Conservation (phyloP, 2,329 filamentous ascomycete species). For the Zalaria obscura region DNA sequence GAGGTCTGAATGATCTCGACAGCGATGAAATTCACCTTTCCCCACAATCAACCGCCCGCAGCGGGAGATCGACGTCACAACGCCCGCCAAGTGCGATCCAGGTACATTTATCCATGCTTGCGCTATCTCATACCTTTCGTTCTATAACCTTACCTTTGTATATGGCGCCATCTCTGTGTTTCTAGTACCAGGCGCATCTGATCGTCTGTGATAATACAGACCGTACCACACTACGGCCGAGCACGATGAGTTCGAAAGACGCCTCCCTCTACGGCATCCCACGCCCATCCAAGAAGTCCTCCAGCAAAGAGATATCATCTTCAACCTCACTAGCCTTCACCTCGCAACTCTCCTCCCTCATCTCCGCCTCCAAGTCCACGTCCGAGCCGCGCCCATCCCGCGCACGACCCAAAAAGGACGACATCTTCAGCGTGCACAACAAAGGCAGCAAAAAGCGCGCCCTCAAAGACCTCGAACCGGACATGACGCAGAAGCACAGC, state of each 20-base stretch:
- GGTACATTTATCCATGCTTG: no score
- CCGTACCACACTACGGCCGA: no score
- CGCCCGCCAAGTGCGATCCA: no score
- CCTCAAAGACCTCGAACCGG: conserved; percentile 40
- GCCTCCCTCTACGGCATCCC: conserved; percentile 64
- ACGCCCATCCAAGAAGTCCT: conserved; percentile 46
- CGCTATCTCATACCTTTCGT: no score
- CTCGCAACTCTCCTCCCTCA: conserved; percentile 73
- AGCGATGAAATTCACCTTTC: no score
- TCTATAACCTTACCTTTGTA: no score
- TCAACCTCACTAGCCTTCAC: conserved; percentile 71
- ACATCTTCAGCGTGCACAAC: conserved; percentile 56
- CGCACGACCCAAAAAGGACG: conserved; percentile 44
- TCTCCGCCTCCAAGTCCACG: conserved; percentile 36
- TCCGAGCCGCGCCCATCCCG: conserved; percentile 29
- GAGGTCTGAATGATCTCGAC: no score
- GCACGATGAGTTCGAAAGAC: conserved; percentile 30
- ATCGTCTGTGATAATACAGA: no score
- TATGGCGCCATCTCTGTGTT: no score
- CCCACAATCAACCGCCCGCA: no score
- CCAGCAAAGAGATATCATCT: conserved; percentile 50
- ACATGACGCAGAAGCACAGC: conserved; percentile 45
- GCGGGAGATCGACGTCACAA: no score
- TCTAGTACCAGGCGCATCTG: no score
- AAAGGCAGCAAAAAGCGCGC: conserved; percentile 49